Conservation (phyloP, 1,284 basidiomycete genomes). For the Ganoderma multipileum region DNA sequence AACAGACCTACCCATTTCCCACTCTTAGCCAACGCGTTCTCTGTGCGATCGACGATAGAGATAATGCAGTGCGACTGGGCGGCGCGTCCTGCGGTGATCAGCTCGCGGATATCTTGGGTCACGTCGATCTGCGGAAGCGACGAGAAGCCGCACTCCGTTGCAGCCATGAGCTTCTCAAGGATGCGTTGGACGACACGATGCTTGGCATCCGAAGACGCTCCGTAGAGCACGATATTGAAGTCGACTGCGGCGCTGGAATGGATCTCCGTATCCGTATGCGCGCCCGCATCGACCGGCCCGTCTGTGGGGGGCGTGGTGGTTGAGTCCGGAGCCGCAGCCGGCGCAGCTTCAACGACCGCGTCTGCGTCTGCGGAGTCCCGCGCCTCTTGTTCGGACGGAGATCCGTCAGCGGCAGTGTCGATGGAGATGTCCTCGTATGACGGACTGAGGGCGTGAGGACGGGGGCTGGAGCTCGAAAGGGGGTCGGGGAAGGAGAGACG, state of each 20-base stretch:
- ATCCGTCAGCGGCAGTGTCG: conserved; percentile 29
- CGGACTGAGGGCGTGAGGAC: conserved; percentile 56
- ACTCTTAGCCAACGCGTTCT: conserved; percentile 32
- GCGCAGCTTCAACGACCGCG: conserved; percentile 11
- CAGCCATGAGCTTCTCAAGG: conserved; percentile 48
- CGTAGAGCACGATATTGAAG: conserved; percentile 70
- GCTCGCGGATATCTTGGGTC: conserved; percentile 26
- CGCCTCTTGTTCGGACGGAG: conserved; percentile 28
- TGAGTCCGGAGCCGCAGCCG: conserved; percentile 47
- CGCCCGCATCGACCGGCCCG: conserved; percentile 37
- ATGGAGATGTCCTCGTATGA: conserved; percentile 55
- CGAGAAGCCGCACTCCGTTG: conserved; percentile 33
- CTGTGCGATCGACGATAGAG: conserved; percentile 62
- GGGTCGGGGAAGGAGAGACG: conserved; percentile 81
- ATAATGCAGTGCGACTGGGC: conserved; percentile 40
- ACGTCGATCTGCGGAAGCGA: conserved; percentile 27
- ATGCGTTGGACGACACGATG: conserved; percentile 64
- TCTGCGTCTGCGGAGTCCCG: conserved; percentile 13
- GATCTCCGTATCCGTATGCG: conserved; percentile 17
- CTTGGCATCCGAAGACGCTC: conserved; percentile 59
- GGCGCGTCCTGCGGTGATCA: conserved; percentile 23
- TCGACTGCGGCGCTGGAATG: conserved; percentile 39
- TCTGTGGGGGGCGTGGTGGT: conserved; percentile 46
- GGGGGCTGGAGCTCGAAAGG: conserved; percentile 71
- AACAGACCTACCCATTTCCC: conserved; percentile 54